Base-by-base conservation (phyloP, 257 asterid species). In the Ehretia macrophylla region DNA sequence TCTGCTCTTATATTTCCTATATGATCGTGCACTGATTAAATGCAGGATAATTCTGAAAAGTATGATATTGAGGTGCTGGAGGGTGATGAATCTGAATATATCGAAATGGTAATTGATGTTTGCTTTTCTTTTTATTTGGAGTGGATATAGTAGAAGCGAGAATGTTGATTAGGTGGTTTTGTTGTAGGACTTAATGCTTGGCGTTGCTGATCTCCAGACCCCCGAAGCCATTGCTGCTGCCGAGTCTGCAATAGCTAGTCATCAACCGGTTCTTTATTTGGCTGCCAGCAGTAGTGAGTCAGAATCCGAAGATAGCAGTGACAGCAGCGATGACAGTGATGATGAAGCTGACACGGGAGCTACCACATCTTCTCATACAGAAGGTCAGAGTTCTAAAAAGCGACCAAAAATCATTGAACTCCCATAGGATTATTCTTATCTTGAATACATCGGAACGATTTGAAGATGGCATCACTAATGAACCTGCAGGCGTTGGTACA, bases 191-290 rank as follows among this genome's bases (percentile, higher is more conserved):
- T 82, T 92, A 71, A 88, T 92, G 99, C 59, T 92, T 68, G 95
- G 97, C 9, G 76, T 92, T 37, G 86, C 99, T 59, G 99, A 92
- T 72, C 95, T 88, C 67, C 95, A 82, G 54, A 92, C 95, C n/a
- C 93, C 91, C 1, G 97, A 81, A 44, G 99, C 99, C 8, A 82
- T 92, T 67, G 83, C 95, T 35, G 97, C 93, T 51, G 99, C 99
- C 17, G 97, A 92, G 70, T 73, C 86, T 13, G 95, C 92, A 56
- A 63, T 92, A 47, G 86, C 95, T 47, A 90, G 95, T 68, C 56
- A 53, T 58, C 88, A 68, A 60, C 84, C 77, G 0, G 70, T 68
- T 5, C 60, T 63, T 55, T 47, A 68, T 56, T 66, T 71, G 50
- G 74, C 65, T 13, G 74, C 58, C 32, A 62, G 74, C 53, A 72